Evolutionary conservation across 495 filamentous ascomycete genomes (phyloP).

Genomic region (Penicillium turbatum): DNA sequence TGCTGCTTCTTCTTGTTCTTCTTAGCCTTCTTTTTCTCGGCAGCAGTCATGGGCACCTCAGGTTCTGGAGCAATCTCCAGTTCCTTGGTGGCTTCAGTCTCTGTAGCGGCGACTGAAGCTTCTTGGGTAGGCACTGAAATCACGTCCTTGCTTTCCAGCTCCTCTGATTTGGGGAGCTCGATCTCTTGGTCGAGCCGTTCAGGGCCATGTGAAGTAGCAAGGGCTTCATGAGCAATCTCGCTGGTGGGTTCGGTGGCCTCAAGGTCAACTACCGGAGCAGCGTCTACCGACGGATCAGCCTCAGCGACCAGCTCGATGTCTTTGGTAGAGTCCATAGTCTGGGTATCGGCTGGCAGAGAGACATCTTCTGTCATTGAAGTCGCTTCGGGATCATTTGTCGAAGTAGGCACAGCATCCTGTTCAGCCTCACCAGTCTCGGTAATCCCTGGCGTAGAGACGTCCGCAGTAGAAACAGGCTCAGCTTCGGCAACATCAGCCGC

Average conservation of each 20-base stretch:
- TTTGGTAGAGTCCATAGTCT: background rate
- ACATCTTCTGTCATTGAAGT: background rate
- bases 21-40: constrained; percentile 13
- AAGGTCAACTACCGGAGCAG: background rate
- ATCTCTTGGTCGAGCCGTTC: background rate
- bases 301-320: background rate
- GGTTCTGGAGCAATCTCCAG: background rate
- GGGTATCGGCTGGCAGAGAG: background rate
- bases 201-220: background rate
- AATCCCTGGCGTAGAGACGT: background rate
- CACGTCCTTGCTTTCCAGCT: background rate
- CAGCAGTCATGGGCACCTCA: constrained; percentile 2
- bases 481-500: background rate
- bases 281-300: background rate
- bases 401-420: background rate
- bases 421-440: background rate
- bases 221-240: background rate
- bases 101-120: background rate
- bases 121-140: background rate
- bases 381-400: background rate
- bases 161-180: background rate
- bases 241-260: background rate
- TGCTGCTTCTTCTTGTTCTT: constrained; percentile 13
- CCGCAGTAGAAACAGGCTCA: background rate
- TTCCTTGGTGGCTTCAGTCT: constrained; percentile 1